These are phyloP conservation scores for Plasmodium malariae DNA, from an alignment of 169 alveolate species.

Conservation along the genomic window DNA sequence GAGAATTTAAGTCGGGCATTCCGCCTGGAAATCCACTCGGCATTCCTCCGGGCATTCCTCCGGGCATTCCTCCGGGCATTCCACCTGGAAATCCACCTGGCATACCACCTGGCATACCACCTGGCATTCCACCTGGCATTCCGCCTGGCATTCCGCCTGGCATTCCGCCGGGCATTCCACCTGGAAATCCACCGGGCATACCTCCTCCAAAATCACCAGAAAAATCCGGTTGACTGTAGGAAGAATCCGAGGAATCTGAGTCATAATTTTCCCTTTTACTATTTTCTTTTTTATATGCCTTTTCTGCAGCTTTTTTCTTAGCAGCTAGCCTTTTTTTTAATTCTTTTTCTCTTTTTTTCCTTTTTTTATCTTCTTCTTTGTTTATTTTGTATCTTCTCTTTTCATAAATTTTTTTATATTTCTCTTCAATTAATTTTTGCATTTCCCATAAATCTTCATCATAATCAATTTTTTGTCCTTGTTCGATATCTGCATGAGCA, in stretches of 20 bases:
- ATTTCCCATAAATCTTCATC: slow-evolving; percentile 86
- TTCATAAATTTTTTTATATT: slow-evolving; percentile 82
- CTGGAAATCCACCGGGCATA: slow-evolving; percentile 81
- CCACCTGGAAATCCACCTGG: slow-evolving; percentile 83
- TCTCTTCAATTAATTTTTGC: slow-evolving; percentile 85
- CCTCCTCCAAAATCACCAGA: slow-evolving; percentile 80
- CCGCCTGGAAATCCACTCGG: slow-evolving; percentile 84
- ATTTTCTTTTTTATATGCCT: slow-evolving; percentile 78
- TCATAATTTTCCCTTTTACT: slow-evolving; percentile 65
- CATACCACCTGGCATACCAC: slow-evolving; percentile 82
- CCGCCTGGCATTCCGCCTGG: slow-evolving; percentile 82
- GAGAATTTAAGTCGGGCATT: slow-evolving; percentile 80
- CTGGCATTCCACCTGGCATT: slow-evolving; percentile 82
- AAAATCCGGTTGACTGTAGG: slow-evolving; percentile 64
- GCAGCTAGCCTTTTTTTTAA: slow-evolving; percentile 79
- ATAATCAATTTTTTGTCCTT: slow-evolving; percentile 85
- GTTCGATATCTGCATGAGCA: slow-evolving; percentile 85
- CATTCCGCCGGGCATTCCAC: slow-evolving; percentile 80
- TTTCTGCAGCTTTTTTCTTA: slow-evolving; percentile 75
- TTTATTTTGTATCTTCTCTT: slow-evolving; percentile 75
- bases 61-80: slow-evolving; percentile 80
- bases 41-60: slow-evolving; percentile 83
- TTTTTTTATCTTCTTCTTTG: slow-evolving; percentile 79
- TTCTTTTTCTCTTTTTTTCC: slow-evolving; percentile 77
- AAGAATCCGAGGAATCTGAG: slow-evolving; percentile 58